Percentiles rank a stretch among this genome's conserved stretches.
Conservation (phyloP, 2,329 filamentous ascomycete genomes). For the Aureobasidium sp. region DNA sequence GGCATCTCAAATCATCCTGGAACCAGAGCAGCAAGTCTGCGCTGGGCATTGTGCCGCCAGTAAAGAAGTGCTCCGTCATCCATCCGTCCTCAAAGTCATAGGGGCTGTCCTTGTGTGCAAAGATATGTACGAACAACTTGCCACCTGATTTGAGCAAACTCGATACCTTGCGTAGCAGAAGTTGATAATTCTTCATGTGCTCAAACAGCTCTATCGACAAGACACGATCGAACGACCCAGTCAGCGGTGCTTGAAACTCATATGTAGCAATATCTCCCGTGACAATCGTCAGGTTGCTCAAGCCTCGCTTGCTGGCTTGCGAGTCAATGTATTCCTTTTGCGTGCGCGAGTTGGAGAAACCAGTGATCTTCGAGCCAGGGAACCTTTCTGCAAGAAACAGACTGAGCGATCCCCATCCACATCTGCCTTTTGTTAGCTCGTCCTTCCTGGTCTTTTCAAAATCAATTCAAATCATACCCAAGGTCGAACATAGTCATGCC, state of each 20-base stretch:
- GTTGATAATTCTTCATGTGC: slow-evolving; percentile 70
- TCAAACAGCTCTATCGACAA: slow-evolving; percentile 67
- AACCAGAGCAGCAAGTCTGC: slow-evolving; percentile 62
- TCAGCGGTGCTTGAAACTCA: slow-evolving; percentile 44
- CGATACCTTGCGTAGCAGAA: slow-evolving; percentile 57
- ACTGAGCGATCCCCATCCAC: slow-evolving; percentile 61
- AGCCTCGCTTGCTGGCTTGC: slow-evolving; percentile 48
- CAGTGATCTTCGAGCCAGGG: slow-evolving; percentile 55
- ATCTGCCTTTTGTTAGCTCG: slow-evolving; percentile 36
- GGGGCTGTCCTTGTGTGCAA: slow-evolving; percentile 56
- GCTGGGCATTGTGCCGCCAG: slow-evolving; percentile 64
- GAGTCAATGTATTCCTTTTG: slow-evolving; percentile 62
- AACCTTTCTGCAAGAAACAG: slow-evolving; percentile 61
- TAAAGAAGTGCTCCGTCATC: slow-evolving; percentile 71
- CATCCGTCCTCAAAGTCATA: slow-evolving; percentile 67
- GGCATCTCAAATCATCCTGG: slow-evolving; percentile 53
- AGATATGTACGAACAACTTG: slow-evolving; percentile 64
- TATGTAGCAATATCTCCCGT: slow-evolving; percentile 62
- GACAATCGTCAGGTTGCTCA: slow-evolving; percentile 56
- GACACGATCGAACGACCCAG: slow-evolving; percentile 53
- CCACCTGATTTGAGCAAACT: slow-evolving; percentile 54
- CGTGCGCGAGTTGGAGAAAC: slow-evolving; percentile 63
- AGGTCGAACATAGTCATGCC: slow-evolving; percentile 58
- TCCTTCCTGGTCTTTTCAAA: background rate
- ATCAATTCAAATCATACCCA: slow-evolving; percentile 39